Base-by-base conservation (phyloP, 139 green algal species). In the Chlorella ohadii region DNA sequence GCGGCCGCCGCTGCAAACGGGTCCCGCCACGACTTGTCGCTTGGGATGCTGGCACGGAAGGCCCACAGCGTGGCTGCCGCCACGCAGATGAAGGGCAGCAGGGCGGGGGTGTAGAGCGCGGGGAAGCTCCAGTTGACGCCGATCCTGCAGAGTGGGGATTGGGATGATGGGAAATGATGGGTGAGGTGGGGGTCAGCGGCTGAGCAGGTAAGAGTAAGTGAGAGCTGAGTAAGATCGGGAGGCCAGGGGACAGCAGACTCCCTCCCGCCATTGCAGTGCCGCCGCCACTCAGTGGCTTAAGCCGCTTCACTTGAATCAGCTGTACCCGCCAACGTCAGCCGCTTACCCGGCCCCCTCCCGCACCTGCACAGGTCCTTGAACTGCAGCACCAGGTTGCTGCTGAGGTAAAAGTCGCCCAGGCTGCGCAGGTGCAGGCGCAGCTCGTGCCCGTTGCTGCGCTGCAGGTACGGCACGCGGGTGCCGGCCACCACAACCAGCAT, bases 41-140 rank as follows among this genome's bases (percentile, higher is more conserved):
- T n/a, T 4, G 72, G 41, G 41, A 87, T 72, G 65, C 66, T 86
- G 63, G 28, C 28, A 1, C 66, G 47, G 80, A 81, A 89, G n/a
- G 39, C 23, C 25, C 47, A 57, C 39, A 91, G 47, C 27, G 88
- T 88, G 72, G 86, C 59, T 61, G 41, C n/a, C 33, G 66, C 65
- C 11, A 86, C 83, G 34, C 47, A 34, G 34, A 88, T 71, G 68
- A 91, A 91, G 22, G 88, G 88, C 51, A 91, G 57, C 22, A 91
- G 28, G 81, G 79, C 87, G 17, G 88, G 88, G 12, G 87, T 75
- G 78, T 91, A 91, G 0, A 63, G 72, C 7, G 72, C 44, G 15
- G 27, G 27, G 28, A 41, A 79, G 44, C n/a, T 47, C 72, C 72
- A 79, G 47, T 79, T 79, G 1, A 79, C 72, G 15, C 47, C 47